Conservation (phyloP, 2,329 filamentous ascomycete genomes). For the Blastomyces percursus region DNA sequence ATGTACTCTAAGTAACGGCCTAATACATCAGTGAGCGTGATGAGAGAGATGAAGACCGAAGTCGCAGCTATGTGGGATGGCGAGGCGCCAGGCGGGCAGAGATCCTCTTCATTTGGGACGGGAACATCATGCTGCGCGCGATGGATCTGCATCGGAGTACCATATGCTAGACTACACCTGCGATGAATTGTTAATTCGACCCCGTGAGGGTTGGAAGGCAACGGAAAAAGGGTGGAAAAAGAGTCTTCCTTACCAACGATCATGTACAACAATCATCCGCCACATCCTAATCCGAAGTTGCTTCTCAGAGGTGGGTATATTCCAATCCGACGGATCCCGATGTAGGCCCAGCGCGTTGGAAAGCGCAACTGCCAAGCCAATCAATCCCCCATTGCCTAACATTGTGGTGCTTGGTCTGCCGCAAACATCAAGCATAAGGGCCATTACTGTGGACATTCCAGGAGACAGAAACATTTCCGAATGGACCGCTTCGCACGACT, state of each 20-base stretch:
- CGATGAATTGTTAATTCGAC: not conserved
- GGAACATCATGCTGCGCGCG: slow-evolving; percentile 41
- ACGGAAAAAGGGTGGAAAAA: too few relatives aligned
- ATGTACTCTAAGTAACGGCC: slow-evolving; percentile 27
- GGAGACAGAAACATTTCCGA: slow-evolving; percentile 45
- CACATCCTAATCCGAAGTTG: slow-evolving; percentile 43
- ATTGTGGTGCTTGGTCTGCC: slow-evolving; percentile 46
- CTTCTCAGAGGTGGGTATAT: slow-evolving; percentile 43
- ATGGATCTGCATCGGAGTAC: slow-evolving; percentile 42
- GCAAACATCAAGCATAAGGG: slow-evolving; percentile 44
- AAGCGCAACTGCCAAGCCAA: slow-evolving; percentile 43
- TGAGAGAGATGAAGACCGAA: slow-evolving; percentile 37
- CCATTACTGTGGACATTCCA: slow-evolving; percentile 43
- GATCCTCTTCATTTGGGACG: slow-evolving; percentile 29
- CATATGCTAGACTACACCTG: slow-evolving; percentile 44
- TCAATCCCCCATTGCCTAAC: slow-evolving; percentile 43
- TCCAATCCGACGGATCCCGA: slow-evolving; percentile 43
- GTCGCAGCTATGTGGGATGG: slow-evolving; percentile 20
- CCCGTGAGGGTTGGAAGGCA: not conserved
- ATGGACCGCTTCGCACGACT: slow-evolving; percentile 44
- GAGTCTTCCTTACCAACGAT: slow-evolving; percentile 40
- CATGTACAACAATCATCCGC: slow-evolving; percentile 47
- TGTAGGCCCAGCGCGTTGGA: slow-evolving; percentile 47
- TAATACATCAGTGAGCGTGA: slow-evolving; percentile 36
- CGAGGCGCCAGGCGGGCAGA: slow-evolving; percentile 17